A percentile compares a stretch with the other conserved stretches of the same genome.
Conservation (phyloP, 768 basidiomycete genomes). For the Mycena filopes region DNA sequence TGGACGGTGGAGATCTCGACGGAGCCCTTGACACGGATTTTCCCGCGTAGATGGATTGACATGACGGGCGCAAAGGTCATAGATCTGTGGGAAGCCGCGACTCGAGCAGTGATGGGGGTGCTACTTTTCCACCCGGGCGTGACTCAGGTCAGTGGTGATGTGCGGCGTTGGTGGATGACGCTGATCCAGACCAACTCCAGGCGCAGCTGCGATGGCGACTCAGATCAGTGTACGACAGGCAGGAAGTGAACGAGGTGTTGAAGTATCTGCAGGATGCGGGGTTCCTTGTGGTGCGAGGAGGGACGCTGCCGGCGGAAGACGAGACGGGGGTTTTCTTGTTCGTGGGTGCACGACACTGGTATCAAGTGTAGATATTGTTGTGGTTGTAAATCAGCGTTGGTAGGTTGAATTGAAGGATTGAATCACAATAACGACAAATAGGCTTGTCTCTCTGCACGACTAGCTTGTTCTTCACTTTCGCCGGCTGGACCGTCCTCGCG, state of each 20-base stretch:
- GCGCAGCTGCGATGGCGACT: constrained; percentile 78
- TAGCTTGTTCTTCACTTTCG: constrained; percentile 33
- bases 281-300: constrained; percentile 50
- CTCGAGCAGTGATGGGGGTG: constrained; percentile 73
- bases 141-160: constrained; percentile 64
- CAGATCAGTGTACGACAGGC: constrained; percentile 77
- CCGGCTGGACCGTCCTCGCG: constrained; percentile 39
- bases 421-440: constrained; percentile 15
- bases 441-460: not conserved
- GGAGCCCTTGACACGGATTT: constrained; percentile 54
- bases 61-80: constrained; percentile 68
- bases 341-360: constrained; percentile 68
- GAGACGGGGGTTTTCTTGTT: constrained; percentile 73
- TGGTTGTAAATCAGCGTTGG: constrained; percentile 35
- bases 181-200: constrained; percentile 48
- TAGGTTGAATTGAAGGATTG: constrained; percentile 17
- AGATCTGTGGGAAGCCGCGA: constrained; percentile 78
- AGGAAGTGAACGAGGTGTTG: constrained; percentile 75
- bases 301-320: constrained; percentile 54
- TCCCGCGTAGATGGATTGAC: constrained; percentile 84
- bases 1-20: constrained; percentile 71
- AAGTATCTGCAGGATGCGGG: constrained; percentile 63
- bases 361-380: constrained; percentile 56
- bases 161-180: not conserved
- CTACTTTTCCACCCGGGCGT: constrained; percentile 80